phyloP scores from a whole-genome alignment of 139 green algal genomes.

The Micractinium sp. region DNA sequence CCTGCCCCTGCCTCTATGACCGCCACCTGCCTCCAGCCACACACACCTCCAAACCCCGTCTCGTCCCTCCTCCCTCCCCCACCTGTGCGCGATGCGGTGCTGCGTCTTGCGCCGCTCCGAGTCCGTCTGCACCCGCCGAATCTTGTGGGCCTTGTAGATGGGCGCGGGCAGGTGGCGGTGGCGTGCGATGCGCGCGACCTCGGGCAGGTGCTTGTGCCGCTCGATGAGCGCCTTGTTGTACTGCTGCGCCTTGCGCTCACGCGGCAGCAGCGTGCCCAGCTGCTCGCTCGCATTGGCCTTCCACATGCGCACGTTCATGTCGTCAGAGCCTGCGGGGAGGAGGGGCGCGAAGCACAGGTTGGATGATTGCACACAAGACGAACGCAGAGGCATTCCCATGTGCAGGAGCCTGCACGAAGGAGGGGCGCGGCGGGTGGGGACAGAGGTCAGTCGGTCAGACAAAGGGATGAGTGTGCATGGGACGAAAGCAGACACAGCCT shows the following conservation, averaged over 20 bases:
- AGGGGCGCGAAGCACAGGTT: background rate
- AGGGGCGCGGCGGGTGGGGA: too few relatives aligned
- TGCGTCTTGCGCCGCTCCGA: conserved; percentile 79
- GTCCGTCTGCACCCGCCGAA: conserved; percentile 74
- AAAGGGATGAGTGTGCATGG: too few relatives aligned
- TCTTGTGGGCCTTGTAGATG: conserved; percentile 88
- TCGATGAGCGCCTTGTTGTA: conserved; percentile 91
- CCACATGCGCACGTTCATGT: conserved; percentile 76
- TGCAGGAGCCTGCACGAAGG: background rate
- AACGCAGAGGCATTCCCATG: too few relatives aligned
- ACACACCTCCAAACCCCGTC: too few relatives aligned
- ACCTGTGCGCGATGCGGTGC: conserved; percentile 78
- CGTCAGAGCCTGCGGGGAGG: conserved; percentile 54
- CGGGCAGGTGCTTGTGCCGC: conserved; percentile 95
- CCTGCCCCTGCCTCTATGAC: too few relatives aligned
- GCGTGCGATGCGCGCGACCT: conserved; percentile 88
- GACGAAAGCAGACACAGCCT: background rate
- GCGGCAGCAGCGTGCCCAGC: conserved; percentile 85
- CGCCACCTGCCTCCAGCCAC: background rate
- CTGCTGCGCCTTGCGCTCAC: conserved; percentile 84
- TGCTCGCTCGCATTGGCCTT: conserved; percentile 89
- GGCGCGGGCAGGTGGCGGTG: conserved; percentile 87
- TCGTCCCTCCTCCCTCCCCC: background rate
- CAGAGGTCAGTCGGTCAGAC: too few relatives aligned
- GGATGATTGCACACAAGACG: too few relatives aligned